Percentiles rank a stretch among this genome's conserved stretches.
These are phyloP conservation scores for Alopecurus myosuroides DNA, from an alignment of 176 grass and related monocot genomes.

Conservation along the genomic window DNA sequence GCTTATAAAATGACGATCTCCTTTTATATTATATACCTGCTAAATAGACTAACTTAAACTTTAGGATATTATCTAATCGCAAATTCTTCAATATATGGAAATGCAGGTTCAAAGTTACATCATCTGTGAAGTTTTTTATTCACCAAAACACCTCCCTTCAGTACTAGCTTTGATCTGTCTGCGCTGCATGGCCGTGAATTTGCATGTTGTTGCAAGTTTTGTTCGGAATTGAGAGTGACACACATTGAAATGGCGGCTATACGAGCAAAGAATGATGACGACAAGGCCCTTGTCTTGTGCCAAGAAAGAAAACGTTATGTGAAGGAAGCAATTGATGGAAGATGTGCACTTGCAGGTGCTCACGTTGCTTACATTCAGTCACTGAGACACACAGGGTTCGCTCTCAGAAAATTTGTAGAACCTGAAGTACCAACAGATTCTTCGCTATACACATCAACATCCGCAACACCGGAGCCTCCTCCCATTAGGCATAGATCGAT, in stretches of 20 bases:
- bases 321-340: slow-evolving; percentile 83
- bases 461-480: slow-evolving; percentile 56
- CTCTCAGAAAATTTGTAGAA: slow-evolving; percentile 72
- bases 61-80: neutral
- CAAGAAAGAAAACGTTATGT: slow-evolving; percentile 83
- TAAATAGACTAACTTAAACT: neutral
- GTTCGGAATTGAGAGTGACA: slow-evolving; percentile 9
- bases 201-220: neutral
- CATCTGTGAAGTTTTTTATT: neutral
- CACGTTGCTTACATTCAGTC: slow-evolving; percentile 90
- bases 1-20: neutral
- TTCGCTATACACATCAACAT: slow-evolving; percentile 67
- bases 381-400: slow-evolving; percentile 73
- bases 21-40: neutral
- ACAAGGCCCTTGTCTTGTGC: slow-evolving; percentile 81
- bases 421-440: slow-evolving; percentile 53
- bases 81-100: slow-evolving; percentile 11
- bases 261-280: slow-evolving; percentile 67
- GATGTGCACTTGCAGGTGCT: slow-evolving; percentile 71
- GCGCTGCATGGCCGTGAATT: slow-evolving; percentile 13
- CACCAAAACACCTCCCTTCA: neutral
- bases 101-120: slow-evolving; percentile 22
- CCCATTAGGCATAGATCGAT: slow-evolving; percentile 37
- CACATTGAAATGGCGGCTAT: slow-evolving; percentile 53
- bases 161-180: neutral